Conservation (phyloP, 2,329 filamentous ascomycete genomes). For the Colletotrichum musae region DNA sequence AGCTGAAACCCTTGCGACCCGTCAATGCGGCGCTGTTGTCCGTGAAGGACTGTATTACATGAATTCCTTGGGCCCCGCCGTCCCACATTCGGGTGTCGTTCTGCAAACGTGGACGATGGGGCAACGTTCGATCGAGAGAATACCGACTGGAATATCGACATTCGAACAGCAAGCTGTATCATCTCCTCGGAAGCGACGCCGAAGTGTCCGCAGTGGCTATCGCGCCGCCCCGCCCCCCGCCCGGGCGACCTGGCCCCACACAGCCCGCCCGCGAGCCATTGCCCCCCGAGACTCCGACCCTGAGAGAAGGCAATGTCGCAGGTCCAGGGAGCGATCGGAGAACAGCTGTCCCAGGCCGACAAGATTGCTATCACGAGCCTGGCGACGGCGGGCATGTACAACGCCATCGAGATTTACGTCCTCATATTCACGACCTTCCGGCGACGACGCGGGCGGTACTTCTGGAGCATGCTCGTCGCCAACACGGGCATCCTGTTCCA, state of each 20-base stretch:
- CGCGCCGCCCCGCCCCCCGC: conserved; percentile 19
- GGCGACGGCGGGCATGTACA: conserved; percentile 41
- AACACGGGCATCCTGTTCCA: conserved; percentile 65
- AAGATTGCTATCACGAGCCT: conserved; percentile 25
- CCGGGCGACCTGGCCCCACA: neutral
- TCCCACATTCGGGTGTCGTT: neutral
- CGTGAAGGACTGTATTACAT: neutral
- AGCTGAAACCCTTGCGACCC: conserved; percentile 9
- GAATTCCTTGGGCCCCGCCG: neutral
- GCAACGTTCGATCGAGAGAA: conserved; percentile 2
- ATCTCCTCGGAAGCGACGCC: conserved; percentile 7
- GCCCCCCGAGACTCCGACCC: no score
- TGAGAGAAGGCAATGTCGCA: conserved; percentile 21
- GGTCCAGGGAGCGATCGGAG: conserved; percentile 31
- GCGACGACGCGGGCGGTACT: conserved; percentile 46
- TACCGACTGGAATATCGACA: neutral
- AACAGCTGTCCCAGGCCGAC: conserved; percentile 10
- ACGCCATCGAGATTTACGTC: conserved; percentile 46
- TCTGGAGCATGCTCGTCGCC: conserved; percentile 48
- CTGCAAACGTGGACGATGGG: neutral
- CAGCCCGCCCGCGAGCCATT: no score
- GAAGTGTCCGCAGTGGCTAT: conserved; percentile 12
- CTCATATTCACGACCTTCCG: conserved; percentile 47
- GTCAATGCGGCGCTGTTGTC: conserved; percentile 1
- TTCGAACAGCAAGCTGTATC: neutral